Percentiles rank a stretch among this genome's conserved stretches.
These are phyloP conservation scores for Cucumis melo DNA, from an alignment of 306 rosid genomes.

Conservation along the genomic window DNA sequence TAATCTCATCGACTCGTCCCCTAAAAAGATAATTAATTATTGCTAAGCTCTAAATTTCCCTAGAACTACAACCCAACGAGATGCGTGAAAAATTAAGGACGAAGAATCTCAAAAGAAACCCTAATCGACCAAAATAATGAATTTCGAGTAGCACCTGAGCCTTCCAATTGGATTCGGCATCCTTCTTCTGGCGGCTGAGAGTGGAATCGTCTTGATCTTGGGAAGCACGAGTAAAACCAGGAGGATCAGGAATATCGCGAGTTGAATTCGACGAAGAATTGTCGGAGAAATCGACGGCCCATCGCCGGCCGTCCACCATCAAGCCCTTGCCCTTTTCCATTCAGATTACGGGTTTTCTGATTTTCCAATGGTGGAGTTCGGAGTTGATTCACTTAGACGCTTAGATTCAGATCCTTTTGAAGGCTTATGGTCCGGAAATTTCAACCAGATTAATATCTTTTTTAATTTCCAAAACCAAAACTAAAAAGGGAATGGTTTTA, in stretches of 20 bases:
- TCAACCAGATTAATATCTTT: neutral
- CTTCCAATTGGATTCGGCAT: slow-evolving; percentile 92
- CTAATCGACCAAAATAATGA: neutral
- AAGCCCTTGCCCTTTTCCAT: slow-evolving; percentile 86
- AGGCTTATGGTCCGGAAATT: neutral
- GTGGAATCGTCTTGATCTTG: slow-evolving; percentile 88
- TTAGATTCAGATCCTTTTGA: neutral
- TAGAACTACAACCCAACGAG: neutral
- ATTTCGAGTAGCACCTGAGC: slow-evolving; percentile 37
- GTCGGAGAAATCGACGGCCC: slow-evolving; percentile 82
- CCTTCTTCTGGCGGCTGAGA: slow-evolving; percentile 88
- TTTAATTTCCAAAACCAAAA: no score
- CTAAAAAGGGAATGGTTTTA: no score
- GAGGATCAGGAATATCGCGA: slow-evolving; percentile 75
- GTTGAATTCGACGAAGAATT: slow-evolving; percentile 49
- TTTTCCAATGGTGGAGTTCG: neutral
- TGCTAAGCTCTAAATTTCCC: neutral
- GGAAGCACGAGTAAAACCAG: slow-evolving; percentile 87
- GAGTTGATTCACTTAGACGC: neutral
- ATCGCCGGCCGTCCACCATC: slow-evolving; percentile 65
- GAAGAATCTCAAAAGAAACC: neutral
- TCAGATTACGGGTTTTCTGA: neutral
- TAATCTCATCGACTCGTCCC: neutral
- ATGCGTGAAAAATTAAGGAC: neutral
- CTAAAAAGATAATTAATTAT: neutral